A percentile compares a stretch with the other conserved stretches of the same genome.
Conservation (phyloP, 2,329 filamentous ascomycete species). For the Neopestalotiopsis rosae region DNA sequence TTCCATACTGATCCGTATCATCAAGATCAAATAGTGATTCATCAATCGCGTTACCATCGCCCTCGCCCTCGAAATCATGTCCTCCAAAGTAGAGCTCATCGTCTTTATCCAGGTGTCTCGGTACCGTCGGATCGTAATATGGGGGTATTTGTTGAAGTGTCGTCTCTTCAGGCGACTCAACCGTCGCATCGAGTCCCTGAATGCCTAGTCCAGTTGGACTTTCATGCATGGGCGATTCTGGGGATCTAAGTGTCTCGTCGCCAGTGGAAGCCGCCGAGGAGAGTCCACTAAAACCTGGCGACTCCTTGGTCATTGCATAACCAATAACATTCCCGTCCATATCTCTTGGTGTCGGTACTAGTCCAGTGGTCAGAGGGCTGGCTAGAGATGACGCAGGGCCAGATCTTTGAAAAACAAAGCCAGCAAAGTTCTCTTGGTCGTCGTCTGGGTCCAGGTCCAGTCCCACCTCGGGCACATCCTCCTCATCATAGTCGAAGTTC, state of each 20-base stretch:
- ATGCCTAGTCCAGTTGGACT: slow-evolving; percentile 48
- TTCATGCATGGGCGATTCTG: slow-evolving; percentile 24
- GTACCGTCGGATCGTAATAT: neutral
- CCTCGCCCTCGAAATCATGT: slow-evolving; percentile 56
- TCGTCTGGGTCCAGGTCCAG: slow-evolving; percentile 53
- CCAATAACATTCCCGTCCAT: slow-evolving; percentile 60
- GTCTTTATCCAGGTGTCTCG: slow-evolving; percentile 36
- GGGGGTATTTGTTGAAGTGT: neutral
- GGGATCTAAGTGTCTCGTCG: slow-evolving; percentile 22
- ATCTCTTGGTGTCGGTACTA: slow-evolving; percentile 61
- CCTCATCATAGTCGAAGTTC: slow-evolving; percentile 52
- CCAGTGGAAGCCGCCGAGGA: slow-evolving; percentile 20
- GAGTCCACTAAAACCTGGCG: slow-evolving; percentile 34
- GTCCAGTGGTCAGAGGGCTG: slow-evolving; percentile 54
- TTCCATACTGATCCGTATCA: slow-evolving; percentile 66
- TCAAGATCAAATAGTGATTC: slow-evolving; percentile 76
- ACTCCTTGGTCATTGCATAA: slow-evolving; percentile 58
- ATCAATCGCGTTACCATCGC: slow-evolving; percentile 66
- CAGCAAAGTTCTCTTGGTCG: slow-evolving; percentile 66
- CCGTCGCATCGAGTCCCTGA: slow-evolving; percentile 38
- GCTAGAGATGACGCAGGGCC: slow-evolving; percentile 54
- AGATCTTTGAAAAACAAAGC: slow-evolving; percentile 63
- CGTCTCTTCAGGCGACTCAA: slow-evolving; percentile 16
- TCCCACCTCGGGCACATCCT: slow-evolving; percentile 34
- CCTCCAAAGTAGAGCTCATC: slow-evolving; percentile 76